Conservation (phyloP, 2,329 filamentous ascomycete species). For the Daldinia eschscholtzii region DNA sequence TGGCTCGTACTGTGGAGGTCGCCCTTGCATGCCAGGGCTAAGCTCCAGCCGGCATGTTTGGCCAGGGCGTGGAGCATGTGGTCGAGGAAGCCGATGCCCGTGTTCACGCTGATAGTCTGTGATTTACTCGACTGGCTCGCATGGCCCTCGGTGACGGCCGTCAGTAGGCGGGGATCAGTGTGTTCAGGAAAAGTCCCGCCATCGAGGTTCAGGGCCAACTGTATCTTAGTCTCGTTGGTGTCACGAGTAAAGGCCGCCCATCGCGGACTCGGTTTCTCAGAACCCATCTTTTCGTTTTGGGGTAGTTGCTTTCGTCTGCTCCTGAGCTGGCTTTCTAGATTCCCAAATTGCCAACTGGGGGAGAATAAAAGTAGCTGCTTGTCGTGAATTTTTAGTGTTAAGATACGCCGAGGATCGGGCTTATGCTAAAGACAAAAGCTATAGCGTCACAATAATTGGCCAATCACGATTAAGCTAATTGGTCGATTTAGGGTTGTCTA, state of each 20-base stretch:
- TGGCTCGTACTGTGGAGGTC: slow-evolving; percentile 84
- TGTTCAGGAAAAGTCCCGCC: slow-evolving; percentile 81
- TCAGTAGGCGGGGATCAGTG: slow-evolving; percentile 69
- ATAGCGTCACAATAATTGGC: slow-evolving; percentile 39
- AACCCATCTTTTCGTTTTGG: slow-evolving; percentile 46
- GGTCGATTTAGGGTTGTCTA: slow-evolving; percentile 33
- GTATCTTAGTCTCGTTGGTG: slow-evolving; percentile 98
- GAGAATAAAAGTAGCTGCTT: slow-evolving; percentile 1
- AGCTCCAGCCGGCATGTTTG: slow-evolving; percentile 95
- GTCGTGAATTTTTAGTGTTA: slow-evolving; percentile 28
- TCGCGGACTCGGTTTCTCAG: slow-evolving; percentile 60
- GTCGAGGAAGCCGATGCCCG: slow-evolving; percentile 96
- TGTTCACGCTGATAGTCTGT: slow-evolving; percentile 89
- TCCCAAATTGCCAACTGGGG: slow-evolving; percentile 11
- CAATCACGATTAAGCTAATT: slow-evolving; percentile 45
- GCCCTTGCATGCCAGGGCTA: slow-evolving; percentile 84
- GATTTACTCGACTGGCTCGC: slow-evolving; percentile 86
- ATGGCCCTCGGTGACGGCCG: slow-evolving; percentile 71
- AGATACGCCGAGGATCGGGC: slow-evolving; percentile 35
- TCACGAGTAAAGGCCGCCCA: slow-evolving; percentile 85
- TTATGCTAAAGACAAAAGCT: slow-evolving; percentile 25
- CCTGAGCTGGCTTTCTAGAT: slow-evolving; percentile 4
- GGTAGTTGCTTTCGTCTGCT: neutral
- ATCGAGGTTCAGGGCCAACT: slow-evolving; percentile 92
- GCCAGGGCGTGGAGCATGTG: slow-evolving; percentile 98